phyloP scores from a whole-genome alignment of 73 alveolate species.

The Symbiodinium natans region DNA sequence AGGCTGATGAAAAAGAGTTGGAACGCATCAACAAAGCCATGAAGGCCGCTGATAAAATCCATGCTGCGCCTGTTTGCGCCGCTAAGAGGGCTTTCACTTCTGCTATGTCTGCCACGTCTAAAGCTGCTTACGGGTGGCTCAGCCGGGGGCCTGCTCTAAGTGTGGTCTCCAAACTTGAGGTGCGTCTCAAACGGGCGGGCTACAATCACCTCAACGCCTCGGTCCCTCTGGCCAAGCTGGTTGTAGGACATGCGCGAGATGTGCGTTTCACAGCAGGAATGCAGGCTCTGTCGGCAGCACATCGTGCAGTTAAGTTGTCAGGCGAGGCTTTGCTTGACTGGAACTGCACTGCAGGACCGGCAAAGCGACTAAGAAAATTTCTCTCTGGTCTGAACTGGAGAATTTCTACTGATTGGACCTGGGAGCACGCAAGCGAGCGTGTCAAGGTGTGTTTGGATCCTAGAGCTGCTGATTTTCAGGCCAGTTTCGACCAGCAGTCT shows the following conservation, averaged over 20 bases:
- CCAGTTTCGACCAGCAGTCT: background rate
- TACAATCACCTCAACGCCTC: background rate
- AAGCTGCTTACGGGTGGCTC: background rate
- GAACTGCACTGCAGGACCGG: background rate
- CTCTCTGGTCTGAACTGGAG: background rate
- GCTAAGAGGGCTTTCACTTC: background rate
- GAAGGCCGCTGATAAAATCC: background rate
- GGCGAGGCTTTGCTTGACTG: background rate
- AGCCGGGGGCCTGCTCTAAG: background rate
- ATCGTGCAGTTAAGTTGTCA: background rate
- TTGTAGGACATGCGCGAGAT: background rate
- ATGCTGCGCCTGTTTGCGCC: conserved; percentile 1
- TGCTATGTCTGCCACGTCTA: background rate
- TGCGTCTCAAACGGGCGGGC: background rate
- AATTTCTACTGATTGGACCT: background rate
- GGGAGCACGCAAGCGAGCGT: background rate
- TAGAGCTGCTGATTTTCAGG: background rate
- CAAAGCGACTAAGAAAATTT: background rate
- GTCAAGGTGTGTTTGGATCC: background rate
- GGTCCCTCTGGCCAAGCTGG: background rate
- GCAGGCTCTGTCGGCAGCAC: background rate
- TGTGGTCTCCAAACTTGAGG: background rate
- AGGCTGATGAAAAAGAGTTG: background rate
- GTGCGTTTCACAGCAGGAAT: background rate
- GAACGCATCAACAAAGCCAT: background rate